These are phyloP conservation scores for Auricularia heimuer DNA, from an alignment of 768 basidiomycete genomes.

Conservation along the genomic window DNA sequence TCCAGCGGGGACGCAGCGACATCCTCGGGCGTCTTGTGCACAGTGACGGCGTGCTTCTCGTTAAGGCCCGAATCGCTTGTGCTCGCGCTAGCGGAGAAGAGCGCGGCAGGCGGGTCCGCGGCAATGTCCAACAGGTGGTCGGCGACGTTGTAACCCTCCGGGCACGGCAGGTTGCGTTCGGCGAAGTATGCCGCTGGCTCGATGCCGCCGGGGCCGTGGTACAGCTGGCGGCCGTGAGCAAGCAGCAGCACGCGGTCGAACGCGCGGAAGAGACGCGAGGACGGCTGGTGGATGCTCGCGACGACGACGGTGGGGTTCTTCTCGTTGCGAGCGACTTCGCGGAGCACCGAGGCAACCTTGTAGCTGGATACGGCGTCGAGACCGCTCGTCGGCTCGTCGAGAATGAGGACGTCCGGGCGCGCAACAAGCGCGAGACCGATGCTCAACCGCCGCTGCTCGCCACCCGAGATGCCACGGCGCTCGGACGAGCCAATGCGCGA, in stretches of 20 bases:
- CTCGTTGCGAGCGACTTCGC: conserved; percentile 60
- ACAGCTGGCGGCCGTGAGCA: conserved; percentile 66
- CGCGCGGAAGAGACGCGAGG: conserved; percentile 73
- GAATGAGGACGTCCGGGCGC: conserved; percentile 70
- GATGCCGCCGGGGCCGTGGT: conserved; percentile 67
- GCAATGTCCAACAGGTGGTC: conserved; percentile 89
- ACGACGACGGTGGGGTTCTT: conserved; percentile 70
- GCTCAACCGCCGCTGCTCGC: conserved; percentile 82
- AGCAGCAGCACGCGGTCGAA: conserved; percentile 78
- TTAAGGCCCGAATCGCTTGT: background rate
- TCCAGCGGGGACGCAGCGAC: background rate
- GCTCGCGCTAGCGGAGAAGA: conserved; percentile 27
- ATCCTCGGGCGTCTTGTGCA: background rate
- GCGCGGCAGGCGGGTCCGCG: conserved; percentile 43
- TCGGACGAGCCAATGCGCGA: conserved; percentile 66
- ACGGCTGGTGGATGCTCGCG: conserved; percentile 82
- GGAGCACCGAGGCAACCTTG: conserved; percentile 67
- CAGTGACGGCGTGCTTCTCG: background rate
- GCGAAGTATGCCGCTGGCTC: conserved; percentile 62
- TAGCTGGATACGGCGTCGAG: conserved; percentile 84
- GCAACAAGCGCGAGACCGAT: conserved; percentile 86
- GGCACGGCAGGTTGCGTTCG: conserved; percentile 40
- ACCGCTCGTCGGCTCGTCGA: conserved; percentile 80
- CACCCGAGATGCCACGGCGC: conserved; percentile 78
- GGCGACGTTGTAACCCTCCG: conserved; percentile 81